Evolutionary conservation across 768 basidiomycete species (phyloP).

Genomic region (Pleurotus citrinopileatus): DNA sequence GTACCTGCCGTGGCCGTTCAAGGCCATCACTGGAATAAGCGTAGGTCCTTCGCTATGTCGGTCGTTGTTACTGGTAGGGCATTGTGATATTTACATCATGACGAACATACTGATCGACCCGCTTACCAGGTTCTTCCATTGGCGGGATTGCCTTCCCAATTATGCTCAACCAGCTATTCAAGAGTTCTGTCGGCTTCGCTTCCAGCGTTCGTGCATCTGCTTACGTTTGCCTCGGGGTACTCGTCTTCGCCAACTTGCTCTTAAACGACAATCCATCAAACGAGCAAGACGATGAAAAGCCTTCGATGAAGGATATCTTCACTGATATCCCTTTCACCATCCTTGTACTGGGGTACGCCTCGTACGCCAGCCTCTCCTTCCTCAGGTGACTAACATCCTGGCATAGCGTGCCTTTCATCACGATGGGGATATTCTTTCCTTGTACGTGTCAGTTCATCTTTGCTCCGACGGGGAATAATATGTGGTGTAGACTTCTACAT

Average conservation of each 20-base stretch:
- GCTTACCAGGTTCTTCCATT: constrained; percentile 37
- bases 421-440: constrained; percentile 24
- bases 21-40: constrained; percentile 15
- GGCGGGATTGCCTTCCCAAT: constrained; percentile 52
- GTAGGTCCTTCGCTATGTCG: constrained; percentile 1
- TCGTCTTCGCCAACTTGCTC: constrained; percentile 34
- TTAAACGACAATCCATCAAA: constrained; percentile 25
- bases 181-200: constrained; percentile 38
- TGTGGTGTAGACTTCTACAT: constrained; percentile 25
- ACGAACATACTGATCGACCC: background rate
- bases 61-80: constrained; percentile 31
- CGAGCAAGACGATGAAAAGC: background rate
- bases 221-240: constrained; percentile 31
- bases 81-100: background rate
- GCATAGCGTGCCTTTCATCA: constrained; percentile 19
- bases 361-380: background rate
- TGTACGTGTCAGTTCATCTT: constrained; percentile 3
- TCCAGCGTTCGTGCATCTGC: constrained; percentile 44
- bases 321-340: constrained; percentile 6
- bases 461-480: no score
- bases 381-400: constrained; percentile 1
- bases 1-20: constrained; percentile 36
- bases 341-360: background rate
- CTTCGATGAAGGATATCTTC: background rate
- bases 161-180: constrained; percentile 48